These are phyloP conservation scores for Syzygium syzygioides DNA, from an alignment of 441 rosid genomes.

Conservation along the genomic window DNA sequence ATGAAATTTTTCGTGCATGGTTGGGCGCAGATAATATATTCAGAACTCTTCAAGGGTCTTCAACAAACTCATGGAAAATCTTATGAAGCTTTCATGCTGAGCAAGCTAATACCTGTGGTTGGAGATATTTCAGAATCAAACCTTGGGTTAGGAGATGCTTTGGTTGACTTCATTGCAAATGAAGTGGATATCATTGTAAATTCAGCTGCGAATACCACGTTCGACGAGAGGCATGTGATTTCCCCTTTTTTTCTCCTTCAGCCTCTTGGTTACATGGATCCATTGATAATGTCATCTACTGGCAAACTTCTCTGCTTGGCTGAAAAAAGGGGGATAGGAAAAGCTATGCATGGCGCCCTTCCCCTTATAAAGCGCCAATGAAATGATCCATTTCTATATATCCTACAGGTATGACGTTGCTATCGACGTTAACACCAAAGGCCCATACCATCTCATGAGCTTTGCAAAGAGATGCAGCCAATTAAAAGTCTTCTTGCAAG, in stretches of 20 bases:
- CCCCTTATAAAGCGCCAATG: neutral
- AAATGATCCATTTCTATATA: neutral
- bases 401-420: conserved; percentile 71
- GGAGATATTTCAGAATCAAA: conserved; percentile 64
- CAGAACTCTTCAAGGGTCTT: conserved; percentile 73
- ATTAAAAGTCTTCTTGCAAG: conserved; percentile 76
- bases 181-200: conserved; percentile 78
- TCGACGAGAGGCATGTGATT: conserved; percentile 64
- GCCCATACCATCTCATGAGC: conserved; percentile 65
- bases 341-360: neutral
- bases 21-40: conserved; percentile 49
- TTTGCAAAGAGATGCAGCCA: conserved; percentile 74
- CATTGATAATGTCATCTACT: neutral
- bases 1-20: conserved; percentile 10
- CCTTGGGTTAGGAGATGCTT: conserved; percentile 62
- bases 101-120: conserved; percentile 72
- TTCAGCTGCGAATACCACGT: conserved; percentile 86
- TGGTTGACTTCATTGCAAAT: conserved; percentile 39
- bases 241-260: neutral
- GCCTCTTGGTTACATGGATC: neutral
- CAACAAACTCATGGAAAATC: conserved; percentile 67
- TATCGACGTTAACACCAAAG: conserved; percentile 68
- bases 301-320: neutral
- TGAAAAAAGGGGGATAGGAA: neutral
- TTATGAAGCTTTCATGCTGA: conserved; percentile 62